phyloP scores from a whole-genome alignment of 371 early-diverging fungal genomes.

The Mycotypha africana region DNA sequence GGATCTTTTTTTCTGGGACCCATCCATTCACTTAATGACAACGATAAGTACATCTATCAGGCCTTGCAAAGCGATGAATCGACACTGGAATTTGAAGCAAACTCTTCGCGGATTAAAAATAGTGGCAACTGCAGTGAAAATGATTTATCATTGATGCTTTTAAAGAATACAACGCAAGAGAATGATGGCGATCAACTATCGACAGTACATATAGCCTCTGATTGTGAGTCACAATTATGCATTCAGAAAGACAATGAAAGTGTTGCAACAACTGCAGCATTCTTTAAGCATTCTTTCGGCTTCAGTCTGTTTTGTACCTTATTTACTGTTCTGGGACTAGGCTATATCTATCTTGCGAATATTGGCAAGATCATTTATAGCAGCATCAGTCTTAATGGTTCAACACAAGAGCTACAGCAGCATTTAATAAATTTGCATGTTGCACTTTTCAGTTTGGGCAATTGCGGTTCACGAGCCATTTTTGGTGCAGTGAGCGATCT shows the following conservation, averaged over 20 bases:
- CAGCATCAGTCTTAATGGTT: slow-evolving; percentile 19
- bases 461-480: slow-evolving; percentile 38
- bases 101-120: too few species aligned
- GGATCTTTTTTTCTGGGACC: slow-evolving; percentile 35
- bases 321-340: slow-evolving; percentile 35
- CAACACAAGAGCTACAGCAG: slow-evolving; percentile 14
- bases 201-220: too few species aligned
- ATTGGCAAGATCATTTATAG: slow-evolving; percentile 38
- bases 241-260: too few species aligned
- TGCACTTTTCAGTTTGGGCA: slow-evolving; percentile 39
- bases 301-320: slow-evolving; percentile 27
- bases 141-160: too few species aligned
- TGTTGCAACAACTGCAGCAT: too few species aligned
- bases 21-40: slow-evolving; percentile 2
- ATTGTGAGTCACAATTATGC: too few species aligned
- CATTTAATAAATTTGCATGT: slow-evolving; percentile 36
- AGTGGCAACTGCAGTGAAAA: too few species aligned
- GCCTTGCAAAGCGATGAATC: too few species aligned
- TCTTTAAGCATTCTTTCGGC: slow-evolving; percentile 31
- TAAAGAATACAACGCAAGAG: too few species aligned
- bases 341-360: slow-evolving; percentile 40
- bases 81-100: too few species aligned
- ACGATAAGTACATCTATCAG: too few species aligned
- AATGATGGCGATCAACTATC: too few species aligned
- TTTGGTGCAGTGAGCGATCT: slow-evolving; percentile 40